Evolutionary conservation across 805 yeast genomes (phyloP), one percentile per base, ranked within the genome.

Genomic region (Kluyveromyces wickerhamii): DNA sequence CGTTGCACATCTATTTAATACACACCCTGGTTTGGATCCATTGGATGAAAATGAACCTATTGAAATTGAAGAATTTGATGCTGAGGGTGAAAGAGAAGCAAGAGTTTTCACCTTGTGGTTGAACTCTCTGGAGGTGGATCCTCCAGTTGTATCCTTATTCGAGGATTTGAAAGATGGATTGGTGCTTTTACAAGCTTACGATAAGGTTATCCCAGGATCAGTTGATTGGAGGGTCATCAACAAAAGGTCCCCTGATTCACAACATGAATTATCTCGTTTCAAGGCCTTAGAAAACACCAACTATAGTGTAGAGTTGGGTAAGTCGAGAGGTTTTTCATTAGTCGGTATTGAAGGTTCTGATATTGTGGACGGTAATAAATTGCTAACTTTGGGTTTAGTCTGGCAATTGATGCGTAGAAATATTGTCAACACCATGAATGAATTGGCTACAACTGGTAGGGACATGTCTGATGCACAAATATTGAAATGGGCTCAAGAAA

Each of bases 341-440:
- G 98, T 92, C 33, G 98, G 98, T 45, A 92, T 92, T 44, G 97
- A 92, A 59, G 98, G 98, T 35, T 85, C 96, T 3, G 98, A 92
- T 63, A 89, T 92, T 47, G 79, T 84, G 25, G 98, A 92, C 60
- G 97, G 96, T 45, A 80, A 79, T 56, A 84, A 82, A 54, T 70
- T 89, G 34, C 71, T 92, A 49, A 86, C 95, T 0, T 71, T 92
- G 48, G 98, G 92, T 10, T 71, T 92, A 36, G 96, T 89, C 24
- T 92, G 98, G 98, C 98, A 92, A 69, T 72, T 92, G 54, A 92
- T 92, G 98, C 78, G 98, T 59, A 76, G 95, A 59, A 92, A 92
- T 62, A 94, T 92, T 50, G 79, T 79, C 41, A 73, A 78, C 47
- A 92, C 98, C 2, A 71, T 92, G 54, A 71, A 80, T 34, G 70